phyloP scores from a whole-genome alignment of 352 stramenopile species.

The Blastocystis sp. region DNA sequence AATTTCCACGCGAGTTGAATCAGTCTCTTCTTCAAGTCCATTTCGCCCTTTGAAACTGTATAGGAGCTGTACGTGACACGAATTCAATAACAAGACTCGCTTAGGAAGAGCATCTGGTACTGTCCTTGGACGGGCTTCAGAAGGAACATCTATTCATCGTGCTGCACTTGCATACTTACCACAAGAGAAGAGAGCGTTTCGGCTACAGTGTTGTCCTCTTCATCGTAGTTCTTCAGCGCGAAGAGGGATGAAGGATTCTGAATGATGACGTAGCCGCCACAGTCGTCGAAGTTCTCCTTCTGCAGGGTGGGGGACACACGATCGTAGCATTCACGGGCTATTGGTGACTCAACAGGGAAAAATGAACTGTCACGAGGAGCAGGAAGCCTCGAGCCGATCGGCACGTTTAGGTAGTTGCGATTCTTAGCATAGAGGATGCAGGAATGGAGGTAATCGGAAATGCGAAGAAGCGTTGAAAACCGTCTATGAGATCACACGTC shows the following conservation, averaged over 20 bases:
- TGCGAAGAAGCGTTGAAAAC: not conserved
- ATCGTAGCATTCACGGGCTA: slow-evolving; percentile 37
- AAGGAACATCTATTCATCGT: not conserved
- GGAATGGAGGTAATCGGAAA: slow-evolving; percentile 46
- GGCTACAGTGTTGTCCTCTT: not conserved
- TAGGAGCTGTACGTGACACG: too few species aligned
- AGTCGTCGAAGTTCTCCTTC: not conserved
- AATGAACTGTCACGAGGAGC: slow-evolving; percentile 17
- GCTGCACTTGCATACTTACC: not conserved
- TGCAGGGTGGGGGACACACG: not conserved
- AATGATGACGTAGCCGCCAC: not conserved
- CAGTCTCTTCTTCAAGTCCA: too few species aligned
- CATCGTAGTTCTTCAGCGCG: not conserved
- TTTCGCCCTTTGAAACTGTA: too few species aligned
- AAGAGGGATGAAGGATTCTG: slow-evolving; percentile 17
- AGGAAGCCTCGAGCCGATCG: slow-evolving; percentile 25
- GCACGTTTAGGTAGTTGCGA: slow-evolving; percentile 12
- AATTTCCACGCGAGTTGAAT: too few species aligned
- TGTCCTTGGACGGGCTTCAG: not conserved
- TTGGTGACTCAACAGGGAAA: not conserved
- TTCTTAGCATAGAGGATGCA: slow-evolving; percentile 10
- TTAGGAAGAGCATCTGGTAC: slow-evolving; percentile 31
- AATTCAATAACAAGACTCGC: too few species aligned
- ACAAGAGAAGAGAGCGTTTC: not conserved
- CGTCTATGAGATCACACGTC: not conserved